Conservation (phyloP, 495 filamentous ascomycete genomes). For the Tuber indicum region DNA sequence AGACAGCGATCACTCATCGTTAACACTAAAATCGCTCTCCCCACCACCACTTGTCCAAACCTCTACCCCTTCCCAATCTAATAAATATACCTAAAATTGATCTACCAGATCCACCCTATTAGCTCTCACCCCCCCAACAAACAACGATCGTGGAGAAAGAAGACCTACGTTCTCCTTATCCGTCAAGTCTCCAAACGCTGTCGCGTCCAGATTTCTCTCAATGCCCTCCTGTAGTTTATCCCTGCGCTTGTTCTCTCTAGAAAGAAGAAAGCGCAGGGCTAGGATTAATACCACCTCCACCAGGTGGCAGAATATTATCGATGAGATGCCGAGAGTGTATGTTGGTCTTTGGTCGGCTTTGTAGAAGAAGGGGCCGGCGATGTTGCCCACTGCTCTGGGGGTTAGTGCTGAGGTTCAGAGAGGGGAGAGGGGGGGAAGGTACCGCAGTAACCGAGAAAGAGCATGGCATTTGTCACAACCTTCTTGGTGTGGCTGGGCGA, state of each 20-base stretch:
- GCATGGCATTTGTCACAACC: slow-evolving; percentile 55
- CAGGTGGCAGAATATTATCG: slow-evolving; percentile 57
- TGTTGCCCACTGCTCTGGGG: slow-evolving; percentile 46
- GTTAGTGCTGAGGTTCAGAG: slow-evolving; percentile 22
- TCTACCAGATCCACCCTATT: slow-evolving; percentile 7
- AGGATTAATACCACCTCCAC: slow-evolving; percentile 50
- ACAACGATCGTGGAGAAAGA: slow-evolving; percentile 30
- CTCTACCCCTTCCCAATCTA: neutral
- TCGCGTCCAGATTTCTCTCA: slow-evolving; percentile 51
- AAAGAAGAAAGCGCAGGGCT: slow-evolving; percentile 48
- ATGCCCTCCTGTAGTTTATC: slow-evolving; percentile 50
- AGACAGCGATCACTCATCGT: neutral
- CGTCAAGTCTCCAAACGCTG: slow-evolving; percentile 57
- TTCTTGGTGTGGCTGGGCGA: slow-evolving; percentile 55
- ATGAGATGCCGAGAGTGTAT: slow-evolving; percentile 57
- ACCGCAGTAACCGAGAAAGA: slow-evolving; percentile 48
- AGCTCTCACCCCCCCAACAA: neutral
- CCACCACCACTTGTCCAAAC: neutral
- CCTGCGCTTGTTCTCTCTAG: slow-evolving; percentile 53
- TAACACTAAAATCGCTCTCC: neutral
- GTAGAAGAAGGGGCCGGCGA: slow-evolving; percentile 59
- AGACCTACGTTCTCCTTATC: slow-evolving; percentile 56
- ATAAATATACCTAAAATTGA: slow-evolving; percentile 30
- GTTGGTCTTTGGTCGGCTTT: slow-evolving; percentile 52
- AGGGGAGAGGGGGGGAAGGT: slow-evolving; percentile 7